Base-by-base conservation (phyloP, 2,329 filamentous ascomycete species). In the Xylaria sp. region DNA sequence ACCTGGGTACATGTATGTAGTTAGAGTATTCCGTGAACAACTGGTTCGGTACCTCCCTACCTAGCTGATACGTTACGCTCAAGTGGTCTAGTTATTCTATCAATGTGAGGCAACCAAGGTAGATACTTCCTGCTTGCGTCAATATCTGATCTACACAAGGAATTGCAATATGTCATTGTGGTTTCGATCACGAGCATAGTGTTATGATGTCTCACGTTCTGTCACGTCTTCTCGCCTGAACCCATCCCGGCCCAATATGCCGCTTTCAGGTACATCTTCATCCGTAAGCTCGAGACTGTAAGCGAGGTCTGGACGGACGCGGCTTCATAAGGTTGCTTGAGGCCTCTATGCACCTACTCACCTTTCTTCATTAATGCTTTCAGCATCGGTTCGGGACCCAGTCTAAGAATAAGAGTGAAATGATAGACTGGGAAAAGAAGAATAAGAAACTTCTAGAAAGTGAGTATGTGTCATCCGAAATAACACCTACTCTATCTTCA, bases 41-140 rank as follows among this genome's bases (percentile, higher is more conserved):
- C 44, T 18, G 4, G 34, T 25, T 13, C 39, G 2, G 6, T 44
- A 15, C 28, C 28, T n/a, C 3, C 28, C 13, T 12, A 25, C 4
- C 23, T 50, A 39, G 34, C 46, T 34, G 44, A 52, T 28, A 68
- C 61, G 66, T 64, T 60, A 61, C 66, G 7, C 15, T 2, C 37
- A n/a, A 23, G 13, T 54, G 39, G 10, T 3, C 41, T 37, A 1
- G 9, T n/a, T 7, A 55, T 37, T 37, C 28, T 37, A 13, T 50
- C 7, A 50, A 13, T 46, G 23, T 44, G 66, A 68, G 66, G 66
- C 61, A 68, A 23, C 66, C 66, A 41, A 57, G 56, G 46, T 31
- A 15, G 39, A 56, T 34, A 31, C 18, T 28, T 39, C 41, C 25
- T 46, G 55, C 15, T 13, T 20, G 5, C 13, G 1, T 58, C 7